phyloP scores from a whole-genome alignment of 164 flowering plant genomes.

The Echeveria elegans region DNA sequence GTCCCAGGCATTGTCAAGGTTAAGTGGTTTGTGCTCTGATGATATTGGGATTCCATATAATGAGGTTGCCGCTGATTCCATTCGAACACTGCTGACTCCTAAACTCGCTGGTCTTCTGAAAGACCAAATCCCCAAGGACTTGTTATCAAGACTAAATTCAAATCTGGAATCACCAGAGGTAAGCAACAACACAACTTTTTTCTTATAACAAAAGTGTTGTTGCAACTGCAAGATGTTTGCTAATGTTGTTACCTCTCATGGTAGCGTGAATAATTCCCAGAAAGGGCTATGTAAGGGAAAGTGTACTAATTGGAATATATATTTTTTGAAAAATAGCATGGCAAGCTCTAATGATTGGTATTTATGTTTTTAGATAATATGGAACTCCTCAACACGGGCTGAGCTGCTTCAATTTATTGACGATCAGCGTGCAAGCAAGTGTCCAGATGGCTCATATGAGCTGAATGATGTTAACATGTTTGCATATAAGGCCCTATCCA shows the following conservation, averaged over 20 bases:
- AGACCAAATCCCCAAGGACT: constrained; percentile 55
- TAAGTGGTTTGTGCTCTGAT: constrained; percentile 67
- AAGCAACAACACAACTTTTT: constrained; percentile 7
- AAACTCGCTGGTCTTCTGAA: constrained; percentile 85
- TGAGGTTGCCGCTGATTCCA: constrained; percentile 56
- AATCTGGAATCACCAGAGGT: constrained; percentile 99
- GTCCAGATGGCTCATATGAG: constrained; percentile 94
- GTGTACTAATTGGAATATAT: neutral
- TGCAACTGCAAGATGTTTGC: neutral
- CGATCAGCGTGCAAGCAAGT: constrained; percentile 67
- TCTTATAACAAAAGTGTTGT: neutral
- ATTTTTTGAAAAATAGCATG: neutral
- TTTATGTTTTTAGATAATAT: constrained; percentile 59
- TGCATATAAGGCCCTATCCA: constrained; percentile 62
- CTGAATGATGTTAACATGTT: constrained; percentile 60
- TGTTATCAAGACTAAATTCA: constrained; percentile 62
- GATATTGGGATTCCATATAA: constrained; percentile 60
- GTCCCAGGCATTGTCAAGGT: constrained; percentile 75
- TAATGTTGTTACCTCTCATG: neutral
- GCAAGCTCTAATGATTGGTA: neutral
- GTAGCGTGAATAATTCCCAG: too few relatives aligned
- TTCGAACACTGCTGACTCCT: constrained; percentile 78
- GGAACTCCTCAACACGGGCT: constrained; percentile 93
- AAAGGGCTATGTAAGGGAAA: neutral
- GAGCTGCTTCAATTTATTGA: constrained; percentile 89